phyloP scores from a whole-genome alignment of 805 yeast species.

The Wickerhamiella slavikovae region DNA sequence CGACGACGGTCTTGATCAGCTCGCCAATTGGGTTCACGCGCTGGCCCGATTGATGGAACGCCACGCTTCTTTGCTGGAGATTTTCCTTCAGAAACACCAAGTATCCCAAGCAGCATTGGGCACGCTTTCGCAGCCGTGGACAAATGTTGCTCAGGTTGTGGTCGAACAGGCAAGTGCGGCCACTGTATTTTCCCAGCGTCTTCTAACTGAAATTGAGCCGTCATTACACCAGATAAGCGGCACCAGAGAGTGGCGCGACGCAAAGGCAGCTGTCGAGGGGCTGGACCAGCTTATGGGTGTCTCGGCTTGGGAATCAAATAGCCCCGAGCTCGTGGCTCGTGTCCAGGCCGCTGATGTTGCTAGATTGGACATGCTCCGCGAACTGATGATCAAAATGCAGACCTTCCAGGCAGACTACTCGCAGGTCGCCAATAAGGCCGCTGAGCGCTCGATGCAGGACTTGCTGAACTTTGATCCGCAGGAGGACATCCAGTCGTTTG shows the following conservation, averaged over 20 bases:
- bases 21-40: slow-evolving; percentile 40
- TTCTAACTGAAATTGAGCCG: slow-evolving; percentile 20
- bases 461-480: slow-evolving; percentile 42
- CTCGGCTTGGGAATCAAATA: slow-evolving; percentile 11
- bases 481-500: slow-evolving; percentile 37
- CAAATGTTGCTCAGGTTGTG: slow-evolving; percentile 11
- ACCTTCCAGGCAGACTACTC: slow-evolving; percentile 37
- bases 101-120: slow-evolving; percentile 10
- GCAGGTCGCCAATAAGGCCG: slow-evolving; percentile 24
- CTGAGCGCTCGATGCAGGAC: slow-evolving; percentile 47
- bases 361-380: slow-evolving; percentile 42
- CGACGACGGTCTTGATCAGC: slow-evolving; percentile 33
- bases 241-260: slow-evolving; percentile 15
- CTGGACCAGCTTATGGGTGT: slow-evolving; percentile 18
- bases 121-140: slow-evolving; percentile 15
- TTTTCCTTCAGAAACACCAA: slow-evolving; percentile 6
- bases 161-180: slow-evolving; percentile 16
- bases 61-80: slow-evolving; percentile 29
- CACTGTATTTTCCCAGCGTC: slow-evolving; percentile 16
- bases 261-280: slow-evolving; percentile 2
- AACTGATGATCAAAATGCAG: slow-evolving; percentile 42
- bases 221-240: slow-evolving; percentile 25
- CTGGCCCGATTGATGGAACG: slow-evolving; percentile 27
- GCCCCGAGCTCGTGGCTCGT: slow-evolving; percentile 23
- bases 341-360: slow-evolving; percentile 22